Conservation (phyloP, 768 basidiomycete genomes). For the Termitomyces heimii region DNA sequence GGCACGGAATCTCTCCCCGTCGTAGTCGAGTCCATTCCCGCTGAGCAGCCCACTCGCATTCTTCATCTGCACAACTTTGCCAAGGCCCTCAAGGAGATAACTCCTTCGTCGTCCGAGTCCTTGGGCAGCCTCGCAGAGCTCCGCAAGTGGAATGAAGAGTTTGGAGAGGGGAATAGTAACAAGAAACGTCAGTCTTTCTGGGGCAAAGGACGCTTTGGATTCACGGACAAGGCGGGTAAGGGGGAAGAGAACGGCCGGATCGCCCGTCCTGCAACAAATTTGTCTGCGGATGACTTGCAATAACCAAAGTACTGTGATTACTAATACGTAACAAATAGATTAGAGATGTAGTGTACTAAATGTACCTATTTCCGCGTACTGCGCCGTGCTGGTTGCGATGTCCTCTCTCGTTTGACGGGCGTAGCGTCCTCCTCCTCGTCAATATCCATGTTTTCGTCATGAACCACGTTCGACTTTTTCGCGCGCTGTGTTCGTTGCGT, state of each 20-base stretch:
- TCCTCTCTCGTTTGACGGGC: slow-evolving; percentile 12
- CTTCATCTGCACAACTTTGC: slow-evolving; percentile 64
- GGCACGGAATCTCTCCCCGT: slow-evolving; percentile 7
- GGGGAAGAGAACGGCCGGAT: slow-evolving; percentile 42
- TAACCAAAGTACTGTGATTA: not conserved
- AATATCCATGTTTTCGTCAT: slow-evolving; percentile 28
- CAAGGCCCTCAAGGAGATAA: slow-evolving; percentile 84
- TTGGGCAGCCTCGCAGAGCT: slow-evolving; percentile 70
- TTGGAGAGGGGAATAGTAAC: slow-evolving; percentile 77
- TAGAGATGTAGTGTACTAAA: slow-evolving; percentile 5
- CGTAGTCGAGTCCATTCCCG: slow-evolving; percentile 1
- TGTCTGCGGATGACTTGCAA: slow-evolving; percentile 1
- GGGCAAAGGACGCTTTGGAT: slow-evolving; percentile 88
- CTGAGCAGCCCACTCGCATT: slow-evolving; percentile 12
- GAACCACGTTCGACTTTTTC: slow-evolving; percentile 22
- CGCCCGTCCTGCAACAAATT: slow-evolving; percentile 10
- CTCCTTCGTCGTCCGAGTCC: slow-evolving; percentile 82
- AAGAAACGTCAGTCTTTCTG: slow-evolving; percentile 68
- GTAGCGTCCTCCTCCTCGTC: slow-evolving; percentile 15
- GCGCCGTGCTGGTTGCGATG: slow-evolving; percentile 4
- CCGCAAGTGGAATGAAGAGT: slow-evolving; percentile 90
- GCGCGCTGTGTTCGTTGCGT: slow-evolving; percentile 26
- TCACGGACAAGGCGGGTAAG: slow-evolving; percentile 43
- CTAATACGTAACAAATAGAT: not conserved
- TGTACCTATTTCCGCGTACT: slow-evolving; percentile 12